phyloP scores from a whole-genome alignment of 129 eudicot genomes.

The Deinandra increscens region DNA sequence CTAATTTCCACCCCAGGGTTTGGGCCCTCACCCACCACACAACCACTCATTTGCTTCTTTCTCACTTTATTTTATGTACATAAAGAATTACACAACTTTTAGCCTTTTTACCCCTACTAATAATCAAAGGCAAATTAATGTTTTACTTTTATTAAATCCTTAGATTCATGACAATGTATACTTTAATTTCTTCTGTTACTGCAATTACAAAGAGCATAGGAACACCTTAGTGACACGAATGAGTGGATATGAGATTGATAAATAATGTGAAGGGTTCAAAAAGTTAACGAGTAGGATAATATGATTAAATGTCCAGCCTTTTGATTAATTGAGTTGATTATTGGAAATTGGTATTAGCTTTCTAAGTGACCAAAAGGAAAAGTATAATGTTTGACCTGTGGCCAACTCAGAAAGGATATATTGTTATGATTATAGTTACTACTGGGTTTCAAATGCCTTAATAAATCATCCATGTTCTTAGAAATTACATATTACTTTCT shows the following conservation, averaged over 20 bases:
- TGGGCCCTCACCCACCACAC: slow-evolving; percentile 36
- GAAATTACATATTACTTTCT: slow-evolving; percentile 13
- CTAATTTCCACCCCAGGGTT: slow-evolving; percentile 26
- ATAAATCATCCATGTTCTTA: slow-evolving; percentile 1
- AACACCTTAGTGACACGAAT: neutral
- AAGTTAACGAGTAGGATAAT: slow-evolving; percentile 14
- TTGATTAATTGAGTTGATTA: slow-evolving; percentile 15
- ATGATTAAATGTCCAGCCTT: slow-evolving; percentile 11
- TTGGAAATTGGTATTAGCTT: slow-evolving; percentile 27
- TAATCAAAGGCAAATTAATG: neutral
- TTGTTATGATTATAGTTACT: slow-evolving; percentile 37
- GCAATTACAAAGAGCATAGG: too few relatives aligned
- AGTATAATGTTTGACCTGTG: slow-evolving; percentile 19
- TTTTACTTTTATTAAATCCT: slow-evolving; percentile 1
- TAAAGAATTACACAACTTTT: slow-evolving; percentile 16
- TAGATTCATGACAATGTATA: neutral
- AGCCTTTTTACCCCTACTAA: slow-evolving; percentile 6
- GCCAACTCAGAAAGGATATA: slow-evolving; percentile 37
- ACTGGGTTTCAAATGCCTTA: slow-evolving; percentile 6
- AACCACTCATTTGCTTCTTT: slow-evolving; percentile 35
- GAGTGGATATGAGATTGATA: neutral
- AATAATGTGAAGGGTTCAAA: neutral
- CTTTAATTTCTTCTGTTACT: too few relatives aligned
- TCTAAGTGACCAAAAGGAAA: slow-evolving; percentile 25
- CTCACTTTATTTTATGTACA: slow-evolving; percentile 22